These are phyloP conservation scores for Silene latifolia DNA, from an alignment of 148 eudicot genomes.

Conservation along the genomic window DNA sequence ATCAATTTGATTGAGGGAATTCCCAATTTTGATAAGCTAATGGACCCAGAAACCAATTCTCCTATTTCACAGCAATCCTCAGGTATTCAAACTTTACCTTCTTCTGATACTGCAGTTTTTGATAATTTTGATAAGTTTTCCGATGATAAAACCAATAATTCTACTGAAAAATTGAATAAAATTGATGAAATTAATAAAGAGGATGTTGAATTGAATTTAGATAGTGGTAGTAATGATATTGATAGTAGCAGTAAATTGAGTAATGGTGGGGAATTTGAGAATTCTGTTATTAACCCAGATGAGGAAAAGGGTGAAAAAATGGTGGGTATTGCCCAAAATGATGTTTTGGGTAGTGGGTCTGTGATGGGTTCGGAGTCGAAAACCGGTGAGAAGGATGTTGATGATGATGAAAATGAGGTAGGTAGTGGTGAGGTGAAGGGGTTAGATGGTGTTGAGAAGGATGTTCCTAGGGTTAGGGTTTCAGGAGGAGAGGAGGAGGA, in stretches of 20 bases:
- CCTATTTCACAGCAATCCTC: slow-evolving; percentile 22
- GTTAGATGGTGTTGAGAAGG: slow-evolving; percentile 16
- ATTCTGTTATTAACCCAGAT: slow-evolving; percentile 30
- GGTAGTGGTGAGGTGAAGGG: slow-evolving; percentile 1
- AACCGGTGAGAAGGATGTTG: slow-evolving; percentile 25
- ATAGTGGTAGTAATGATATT: slow-evolving; percentile 7
- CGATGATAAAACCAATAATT: slow-evolving; percentile 3
- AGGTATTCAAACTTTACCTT: slow-evolving; percentile 36
- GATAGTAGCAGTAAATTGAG: slow-evolving; percentile 18
- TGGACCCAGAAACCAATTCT: slow-evolving; percentile 21
- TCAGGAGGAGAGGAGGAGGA: slow-evolving; percentile 18
- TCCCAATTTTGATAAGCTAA: background rate
- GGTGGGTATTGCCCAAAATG: slow-evolving; percentile 20
- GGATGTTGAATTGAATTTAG: background rate
- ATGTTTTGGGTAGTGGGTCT: slow-evolving; percentile 15
- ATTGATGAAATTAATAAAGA: slow-evolving; percentile 13
- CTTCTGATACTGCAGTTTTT: slow-evolving; percentile 19
- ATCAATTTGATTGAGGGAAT: slow-evolving; percentile 11
- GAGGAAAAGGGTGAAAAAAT: slow-evolving; percentile 19
- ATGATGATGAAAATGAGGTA: slow-evolving; percentile 17
- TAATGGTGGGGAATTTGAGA: slow-evolving; percentile 45
- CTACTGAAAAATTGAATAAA: background rate
- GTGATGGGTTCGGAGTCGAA: slow-evolving; percentile 21
- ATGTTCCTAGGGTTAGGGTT: slow-evolving; percentile 29
- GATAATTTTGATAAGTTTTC: slow-evolving; percentile 21